These are phyloP conservation scores for Saccharomycopsis olivae DNA, from an alignment of 805 yeast genomes.

Conservation along the genomic window DNA sequence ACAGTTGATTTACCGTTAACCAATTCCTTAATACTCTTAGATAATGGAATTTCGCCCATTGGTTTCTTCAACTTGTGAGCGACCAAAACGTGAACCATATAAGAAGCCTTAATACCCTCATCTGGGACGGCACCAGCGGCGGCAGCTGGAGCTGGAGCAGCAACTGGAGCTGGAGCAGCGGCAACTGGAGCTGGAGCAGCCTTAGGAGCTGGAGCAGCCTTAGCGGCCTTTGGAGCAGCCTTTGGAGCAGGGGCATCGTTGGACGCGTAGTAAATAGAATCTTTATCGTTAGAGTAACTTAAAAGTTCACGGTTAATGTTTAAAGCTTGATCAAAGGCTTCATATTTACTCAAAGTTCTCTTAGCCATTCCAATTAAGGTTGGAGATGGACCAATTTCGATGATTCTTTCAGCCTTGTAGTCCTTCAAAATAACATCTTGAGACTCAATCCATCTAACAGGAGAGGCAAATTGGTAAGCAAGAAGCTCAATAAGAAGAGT, in stretches of 20 bases:
- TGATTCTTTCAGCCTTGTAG: slow-evolving; percentile 92
- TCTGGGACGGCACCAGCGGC: slow-evolving; percentile 74
- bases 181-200: slow-evolving; percentile 24
- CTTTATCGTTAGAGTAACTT: slow-evolving; percentile 91
- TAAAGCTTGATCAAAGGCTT: slow-evolving; percentile 95
- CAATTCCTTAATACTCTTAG: slow-evolving; percentile 91
- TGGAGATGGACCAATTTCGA: slow-evolving; percentile 98
- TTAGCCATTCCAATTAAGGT: slow-evolving; percentile 98
- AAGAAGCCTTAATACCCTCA: slow-evolving; percentile 77
- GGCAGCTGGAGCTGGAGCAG: slow-evolving; percentile 24
- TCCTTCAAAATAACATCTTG: slow-evolving; percentile 95
- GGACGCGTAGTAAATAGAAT: slow-evolving; percentile 83
- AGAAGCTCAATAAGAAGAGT: slow-evolving; percentile 86
- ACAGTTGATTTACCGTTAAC: slow-evolving; percentile 99
- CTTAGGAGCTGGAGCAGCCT: slow-evolving; percentile 23
- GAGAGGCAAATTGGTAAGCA: slow-evolving; percentile 98
- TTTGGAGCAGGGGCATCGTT: slow-evolving; percentile 41
- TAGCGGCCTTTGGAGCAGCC: slow-evolving; percentile 24
- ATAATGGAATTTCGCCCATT: slow-evolving; percentile 71
- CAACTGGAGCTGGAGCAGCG: slow-evolving; percentile 20
- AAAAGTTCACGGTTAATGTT: slow-evolving; percentile 79
- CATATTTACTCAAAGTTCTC: slow-evolving; percentile 93
- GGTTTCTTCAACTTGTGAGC: slow-evolving; percentile 95
- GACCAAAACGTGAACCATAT: slow-evolving; percentile 78
- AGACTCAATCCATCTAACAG: slow-evolving; percentile 99